Evolutionary conservation across 1,284 basidiomycete species (phyloP), one percentile per base, ranked within the genome.

Genomic region (Fomitopsis betulina): DNA sequence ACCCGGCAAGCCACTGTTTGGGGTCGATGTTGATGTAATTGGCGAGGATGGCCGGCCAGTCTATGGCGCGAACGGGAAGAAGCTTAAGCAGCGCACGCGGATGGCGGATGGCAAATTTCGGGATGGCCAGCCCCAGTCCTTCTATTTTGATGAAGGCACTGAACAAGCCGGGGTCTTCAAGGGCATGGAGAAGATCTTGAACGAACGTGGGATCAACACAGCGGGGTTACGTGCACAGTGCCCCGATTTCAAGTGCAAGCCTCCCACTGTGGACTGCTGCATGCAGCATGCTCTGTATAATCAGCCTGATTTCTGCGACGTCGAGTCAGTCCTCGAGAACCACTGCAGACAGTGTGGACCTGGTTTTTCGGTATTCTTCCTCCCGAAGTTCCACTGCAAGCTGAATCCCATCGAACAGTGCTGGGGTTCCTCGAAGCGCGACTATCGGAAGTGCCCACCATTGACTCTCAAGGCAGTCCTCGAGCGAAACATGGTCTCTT

Each of bases 331-430:
- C 5, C 51, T 61, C 5, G 56, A 60, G 12, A 33, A 17, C 0
- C 52, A 56, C 27, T 55, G 53, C 30, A 32, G 13, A 8, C 5
- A 25, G 21, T 32, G 42, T 21, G 55, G 56, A 0, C n/a, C n/a
- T n/a, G n/a, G n/a, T n/a, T 45, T 59, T 23, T 3, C 21, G 6
- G 38, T 57, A 17, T 3, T 62, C 0, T 62, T 64, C 55, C 55
- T 65, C 0, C 65, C 63, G 5, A 65, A 65, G 23, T 67, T 65
- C 54, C 66, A 67, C 45, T 62, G 60, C 27, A 60, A 67, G 47
- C 57, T 66, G 0, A 66, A 65, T 40, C 55, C 50, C 0, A 65
- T 66, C 21, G 65, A 67, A 54, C 64, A 63, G 49, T 64, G 61
- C 53, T 67, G 67, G 64, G 64, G 67, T 0, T 38, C 23, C 38